These are phyloP conservation scores for Hirschioporus abietinus DNA, from an alignment of 768 basidiomycete species.

Conservation along the genomic window DNA sequence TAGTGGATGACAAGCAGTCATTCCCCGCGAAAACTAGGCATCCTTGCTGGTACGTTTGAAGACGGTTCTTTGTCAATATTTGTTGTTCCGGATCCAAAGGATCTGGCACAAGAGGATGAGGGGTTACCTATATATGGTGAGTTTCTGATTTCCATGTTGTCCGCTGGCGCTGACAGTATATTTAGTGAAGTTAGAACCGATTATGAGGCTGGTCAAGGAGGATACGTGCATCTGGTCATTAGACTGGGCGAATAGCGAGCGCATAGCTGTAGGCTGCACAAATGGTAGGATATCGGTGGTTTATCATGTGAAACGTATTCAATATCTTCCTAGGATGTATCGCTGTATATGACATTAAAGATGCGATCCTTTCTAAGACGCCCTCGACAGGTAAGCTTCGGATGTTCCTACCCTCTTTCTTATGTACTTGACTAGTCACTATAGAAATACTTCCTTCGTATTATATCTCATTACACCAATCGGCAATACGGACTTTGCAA, in stretches of 20 bases:
- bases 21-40: conserved; percentile 59
- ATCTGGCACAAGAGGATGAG: conserved; percentile 29
- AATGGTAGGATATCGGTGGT: conserved; percentile 50
- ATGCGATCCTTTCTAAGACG: conserved; percentile 16
- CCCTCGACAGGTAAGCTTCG: background rate
- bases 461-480: conserved; percentile 71
- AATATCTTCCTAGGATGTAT: conserved; percentile 22
- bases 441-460: conserved; percentile 58
- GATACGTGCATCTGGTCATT: conserved; percentile 74
- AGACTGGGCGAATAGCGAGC: conserved; percentile 87
- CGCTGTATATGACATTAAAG: conserved; percentile 29
- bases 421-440: conserved; percentile 17
- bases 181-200: conserved; percentile 57
- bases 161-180: background rate
- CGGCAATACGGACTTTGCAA: conserved; percentile 67
- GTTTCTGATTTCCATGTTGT: conserved; percentile 13
- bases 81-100: conserved; percentile 72
- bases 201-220: conserved; percentile 67
- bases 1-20: background rate
- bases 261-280: conserved; percentile 77
- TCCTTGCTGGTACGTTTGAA: conserved; percentile 80
- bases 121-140: conserved; percentile 46
- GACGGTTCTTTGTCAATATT: conserved; percentile 83
- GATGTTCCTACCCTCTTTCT: background rate
- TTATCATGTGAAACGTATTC: background rate